These are phyloP conservation scores for Scleroderma citrinum DNA, from an alignment of 768 basidiomycete species.

Conservation along the genomic window DNA sequence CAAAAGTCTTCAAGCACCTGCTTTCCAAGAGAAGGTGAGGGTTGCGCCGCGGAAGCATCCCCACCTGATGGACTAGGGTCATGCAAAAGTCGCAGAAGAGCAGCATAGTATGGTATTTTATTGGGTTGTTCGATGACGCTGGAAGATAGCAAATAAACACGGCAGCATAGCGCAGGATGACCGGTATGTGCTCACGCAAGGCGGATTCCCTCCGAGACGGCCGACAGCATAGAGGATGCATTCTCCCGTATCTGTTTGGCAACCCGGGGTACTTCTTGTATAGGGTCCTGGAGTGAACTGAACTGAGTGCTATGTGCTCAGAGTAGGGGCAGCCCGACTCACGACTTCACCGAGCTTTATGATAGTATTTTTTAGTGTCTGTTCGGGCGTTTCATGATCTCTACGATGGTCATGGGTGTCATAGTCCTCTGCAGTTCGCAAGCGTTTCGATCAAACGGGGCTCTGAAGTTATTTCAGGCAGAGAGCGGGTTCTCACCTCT, in stretches of 20 bases:
- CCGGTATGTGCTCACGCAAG: conserved; percentile 42
- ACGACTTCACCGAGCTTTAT: conserved; percentile 81
- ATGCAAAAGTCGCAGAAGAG: conserved; percentile 66
- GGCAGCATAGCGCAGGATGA: not conserved
- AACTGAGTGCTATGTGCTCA: conserved; percentile 3
- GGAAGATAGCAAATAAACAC: conserved; percentile 7
- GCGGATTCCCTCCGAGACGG: conserved; percentile 69
- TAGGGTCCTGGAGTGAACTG: conserved; percentile 52
- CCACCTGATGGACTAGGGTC: conserved; percentile 37
- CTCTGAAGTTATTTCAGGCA: not conserved
- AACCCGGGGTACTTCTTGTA: conserved; percentile 62
- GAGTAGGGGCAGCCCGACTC: conserved; percentile 26
- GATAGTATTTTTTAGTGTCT: conserved; percentile 61
- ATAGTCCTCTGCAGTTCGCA: conserved; percentile 48
- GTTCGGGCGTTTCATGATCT: conserved; percentile 68
- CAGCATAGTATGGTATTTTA: conserved; percentile 88
- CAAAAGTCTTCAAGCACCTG: conserved; percentile 83
- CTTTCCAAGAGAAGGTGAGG: conserved; percentile 47
- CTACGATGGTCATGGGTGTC: conserved; percentile 56
- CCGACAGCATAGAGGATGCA: conserved; percentile 51
- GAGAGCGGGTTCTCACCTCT: conserved; percentile 42
- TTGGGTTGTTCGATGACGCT: conserved; percentile 90
- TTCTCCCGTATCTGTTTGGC: conserved; percentile 61
- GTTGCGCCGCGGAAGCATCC: conserved; percentile 25
- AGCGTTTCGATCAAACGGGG: not conserved